Conservation (phyloP, 148 eudicot genomes). For the Heliamphora exappendiculata region DNA sequence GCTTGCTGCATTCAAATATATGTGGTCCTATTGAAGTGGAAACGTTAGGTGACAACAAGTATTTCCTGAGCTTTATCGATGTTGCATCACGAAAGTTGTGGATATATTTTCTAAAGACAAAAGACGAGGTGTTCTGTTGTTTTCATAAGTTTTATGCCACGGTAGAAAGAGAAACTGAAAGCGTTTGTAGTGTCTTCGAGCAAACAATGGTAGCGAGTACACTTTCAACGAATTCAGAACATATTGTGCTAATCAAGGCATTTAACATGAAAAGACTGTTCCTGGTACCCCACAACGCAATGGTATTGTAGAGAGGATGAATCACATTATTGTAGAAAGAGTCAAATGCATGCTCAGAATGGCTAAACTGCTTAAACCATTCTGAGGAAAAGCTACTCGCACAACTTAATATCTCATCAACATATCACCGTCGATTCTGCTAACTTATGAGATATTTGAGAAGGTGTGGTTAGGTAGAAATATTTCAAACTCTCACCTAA, state of each 20-base stretch:
- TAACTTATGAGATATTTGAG: neutral
- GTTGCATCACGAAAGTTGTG: too few relatives aligned
- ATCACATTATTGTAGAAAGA: neutral
- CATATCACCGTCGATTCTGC: neutral
- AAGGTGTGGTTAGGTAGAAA: neutral
- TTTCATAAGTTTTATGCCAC: neutral
- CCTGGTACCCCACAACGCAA: constrained; percentile 2
- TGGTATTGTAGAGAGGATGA: neutral
- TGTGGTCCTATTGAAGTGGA: too few relatives aligned
- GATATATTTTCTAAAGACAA: too few relatives aligned
- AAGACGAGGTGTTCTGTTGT: neutral
- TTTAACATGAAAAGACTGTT: neutral
- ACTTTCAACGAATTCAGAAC: neutral
- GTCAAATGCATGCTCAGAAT: neutral
- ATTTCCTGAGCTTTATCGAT: too few relatives aligned
- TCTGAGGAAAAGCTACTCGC: neutral
- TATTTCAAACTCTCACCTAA: neutral
- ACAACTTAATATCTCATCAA: constrained; percentile 4
- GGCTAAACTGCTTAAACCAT: neutral
- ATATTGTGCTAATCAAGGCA: neutral
- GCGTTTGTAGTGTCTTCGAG: neutral
- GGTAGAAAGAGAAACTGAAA: neutral
- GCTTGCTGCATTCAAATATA: too few relatives aligned
- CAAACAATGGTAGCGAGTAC: neutral
- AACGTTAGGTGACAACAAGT: too few relatives aligned